Conservation (phyloP, 768 basidiomycete genomes). For the Lentinus brumalis region DNA sequence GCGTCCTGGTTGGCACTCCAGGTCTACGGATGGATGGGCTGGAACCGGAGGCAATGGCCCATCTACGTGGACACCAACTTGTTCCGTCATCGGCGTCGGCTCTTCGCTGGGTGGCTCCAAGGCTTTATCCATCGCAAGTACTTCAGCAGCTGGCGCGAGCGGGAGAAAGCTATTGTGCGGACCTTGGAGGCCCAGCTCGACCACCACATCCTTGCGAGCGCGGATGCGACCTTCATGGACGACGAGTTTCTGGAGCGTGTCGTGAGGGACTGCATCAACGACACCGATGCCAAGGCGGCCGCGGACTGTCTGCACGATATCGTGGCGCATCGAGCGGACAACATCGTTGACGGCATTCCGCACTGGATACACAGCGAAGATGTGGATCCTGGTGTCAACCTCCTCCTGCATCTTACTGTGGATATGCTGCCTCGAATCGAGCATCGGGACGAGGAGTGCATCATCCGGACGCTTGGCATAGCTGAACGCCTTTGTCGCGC, state of each 20-base stretch:
- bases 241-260: constrained; percentile 19
- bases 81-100: constrained; percentile 6
- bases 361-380: constrained; percentile 14
- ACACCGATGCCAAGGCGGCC: constrained; percentile 6
- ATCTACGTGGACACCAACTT: constrained; percentile 4
- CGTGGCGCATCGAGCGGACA: constrained; percentile 14
- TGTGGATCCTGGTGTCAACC: constrained; percentile 8
- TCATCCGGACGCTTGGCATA: constrained; percentile 4
- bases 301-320: constrained; percentile 15
- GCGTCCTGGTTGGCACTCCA: constrained; percentile 1
- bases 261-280: constrained; percentile 17
- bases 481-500: constrained; percentile 13
- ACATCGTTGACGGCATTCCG: constrained; percentile 8
- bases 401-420: constrained; percentile 13
- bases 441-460: not conserved
- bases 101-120: constrained; percentile 5
- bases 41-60: constrained; percentile 10
- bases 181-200: constrained; percentile 9
- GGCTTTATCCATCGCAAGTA: constrained; percentile 9
- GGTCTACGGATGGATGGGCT: constrained; percentile 3
- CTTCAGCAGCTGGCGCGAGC: constrained; percentile 18
- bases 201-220: constrained; percentile 17
- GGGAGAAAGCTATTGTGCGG: constrained; percentile 17
- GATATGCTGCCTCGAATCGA: constrained; percentile 15
- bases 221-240: constrained; percentile 23